phyloP scores from a whole-genome alignment of 148 eudicot genomes.

The Silene latifolia region DNA sequence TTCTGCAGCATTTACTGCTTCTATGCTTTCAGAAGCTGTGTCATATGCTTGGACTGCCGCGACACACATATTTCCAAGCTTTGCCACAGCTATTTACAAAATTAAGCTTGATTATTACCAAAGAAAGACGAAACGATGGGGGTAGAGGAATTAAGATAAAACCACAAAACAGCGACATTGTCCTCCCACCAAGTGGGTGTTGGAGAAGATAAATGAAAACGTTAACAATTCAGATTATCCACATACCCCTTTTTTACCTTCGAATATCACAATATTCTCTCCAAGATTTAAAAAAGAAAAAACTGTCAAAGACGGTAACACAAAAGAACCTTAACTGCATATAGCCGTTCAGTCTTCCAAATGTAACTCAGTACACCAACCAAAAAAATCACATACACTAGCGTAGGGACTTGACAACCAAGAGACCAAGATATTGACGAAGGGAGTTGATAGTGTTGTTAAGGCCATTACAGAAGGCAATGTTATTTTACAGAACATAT shows the following conservation, averaged over 20 bases:
- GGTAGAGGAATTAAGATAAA: not conserved
- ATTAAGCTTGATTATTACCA: not conserved
- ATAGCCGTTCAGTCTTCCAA: no score
- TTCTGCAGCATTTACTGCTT: conserved; percentile 72
- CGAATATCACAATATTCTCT: not conserved
- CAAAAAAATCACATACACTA: not conserved
- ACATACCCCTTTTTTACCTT: not conserved
- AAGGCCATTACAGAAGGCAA: not conserved
- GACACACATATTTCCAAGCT: conserved; percentile 65
- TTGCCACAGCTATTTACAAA: conserved; percentile 52
- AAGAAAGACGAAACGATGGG: not conserved
- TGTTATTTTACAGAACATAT: not conserved
- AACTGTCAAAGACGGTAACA: not conserved
- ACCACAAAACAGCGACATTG: not conserved
- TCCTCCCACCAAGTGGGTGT: not conserved
- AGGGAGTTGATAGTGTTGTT: not conserved
- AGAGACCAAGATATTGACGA: not conserved
- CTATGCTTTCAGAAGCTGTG: conserved; percentile 68
- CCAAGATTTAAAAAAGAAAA: not conserved
- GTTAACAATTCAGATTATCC: not conserved
- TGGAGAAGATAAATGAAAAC: not conserved
- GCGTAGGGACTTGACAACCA: not conserved
- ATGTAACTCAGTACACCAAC: not conserved
- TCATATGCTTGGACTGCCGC: conserved; percentile 85
- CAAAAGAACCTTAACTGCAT: not conserved